Conservation (phyloP, 1,284 basidiomycete genomes). For the Coniferiporia sulphurascens region DNA sequence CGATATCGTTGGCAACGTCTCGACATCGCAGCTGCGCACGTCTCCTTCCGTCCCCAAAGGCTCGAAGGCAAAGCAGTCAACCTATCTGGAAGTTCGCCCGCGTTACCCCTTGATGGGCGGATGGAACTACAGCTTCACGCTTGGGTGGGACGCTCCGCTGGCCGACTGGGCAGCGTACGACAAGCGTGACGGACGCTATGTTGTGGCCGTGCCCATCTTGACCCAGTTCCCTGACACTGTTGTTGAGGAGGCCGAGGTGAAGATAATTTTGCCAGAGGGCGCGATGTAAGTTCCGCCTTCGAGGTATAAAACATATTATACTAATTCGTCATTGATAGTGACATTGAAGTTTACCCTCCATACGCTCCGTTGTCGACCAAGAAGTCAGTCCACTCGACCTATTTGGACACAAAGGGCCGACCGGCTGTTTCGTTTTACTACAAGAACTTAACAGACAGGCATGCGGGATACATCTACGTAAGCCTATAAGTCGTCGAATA, state of each 20-base stretch:
- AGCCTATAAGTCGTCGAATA: constrained; percentile 27
- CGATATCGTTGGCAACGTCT: constrained; percentile 94
- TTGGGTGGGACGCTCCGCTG: constrained; percentile 89
- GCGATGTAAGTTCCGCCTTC: constrained; percentile 63
- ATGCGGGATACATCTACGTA: constrained; percentile 71
- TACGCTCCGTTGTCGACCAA: constrained; percentile 67
- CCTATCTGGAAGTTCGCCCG: constrained; percentile 77
- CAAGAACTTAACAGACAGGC: constrained; percentile 71
- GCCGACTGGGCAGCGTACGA: constrained; percentile 68
- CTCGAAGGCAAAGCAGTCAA: constrained; percentile 47
- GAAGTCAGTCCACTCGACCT: constrained; percentile 72
- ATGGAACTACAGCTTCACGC: constrained; percentile 95
- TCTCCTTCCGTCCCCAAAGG: constrained; percentile 58
- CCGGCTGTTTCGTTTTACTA: constrained; percentile 75
- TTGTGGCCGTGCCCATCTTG: constrained; percentile 83
- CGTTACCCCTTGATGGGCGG: constrained; percentile 93
- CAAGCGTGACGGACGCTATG: constrained; percentile 52
- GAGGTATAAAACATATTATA: neutral
- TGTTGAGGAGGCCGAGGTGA: constrained; percentile 75
- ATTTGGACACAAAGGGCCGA: constrained; percentile 91
- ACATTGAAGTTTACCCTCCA: constrained; percentile 72
- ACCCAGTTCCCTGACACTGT: constrained; percentile 79
- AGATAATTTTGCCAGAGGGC: constrained; percentile 88
- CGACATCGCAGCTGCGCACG: constrained; percentile 82
- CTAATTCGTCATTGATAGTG: constrained; percentile 39